A percentile compares a stretch with the other conserved stretches of the same genome.
phyloP scores from a whole-genome alignment of 2,329 filamentous ascomycete genomes.

The Trichophaea hybrida region DNA sequence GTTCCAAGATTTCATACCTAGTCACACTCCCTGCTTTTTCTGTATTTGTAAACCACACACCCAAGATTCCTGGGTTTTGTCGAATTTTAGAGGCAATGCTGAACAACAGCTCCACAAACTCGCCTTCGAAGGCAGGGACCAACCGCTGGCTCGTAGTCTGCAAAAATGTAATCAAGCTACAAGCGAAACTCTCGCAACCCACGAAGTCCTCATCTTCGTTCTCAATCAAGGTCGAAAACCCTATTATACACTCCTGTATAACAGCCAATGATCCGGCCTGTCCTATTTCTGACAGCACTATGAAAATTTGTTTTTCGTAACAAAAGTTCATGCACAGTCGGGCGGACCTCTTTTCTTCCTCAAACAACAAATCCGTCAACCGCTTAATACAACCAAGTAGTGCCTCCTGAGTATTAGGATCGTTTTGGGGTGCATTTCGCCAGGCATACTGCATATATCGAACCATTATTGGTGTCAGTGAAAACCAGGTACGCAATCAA shows the following conservation, averaged over 20 bases:
- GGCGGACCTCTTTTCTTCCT: slow-evolving; percentile 27
- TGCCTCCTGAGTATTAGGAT: slow-evolving; percentile 24
- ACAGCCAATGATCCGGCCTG: slow-evolving; percentile 72
- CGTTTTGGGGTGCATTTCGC: slow-evolving; percentile 26
- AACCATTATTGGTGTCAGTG: background rate
- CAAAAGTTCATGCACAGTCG: slow-evolving; percentile 74
- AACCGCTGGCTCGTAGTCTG: slow-evolving; percentile 63
- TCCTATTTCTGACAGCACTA: slow-evolving; percentile 77
- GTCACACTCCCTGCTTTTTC: slow-evolving; percentile 33
- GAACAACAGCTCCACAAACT: slow-evolving; percentile 85
- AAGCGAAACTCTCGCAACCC: slow-evolving; percentile 70
- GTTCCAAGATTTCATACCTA: slow-evolving; percentile 30
- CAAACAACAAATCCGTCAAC: slow-evolving; percentile 25
- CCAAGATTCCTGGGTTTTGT: slow-evolving; percentile 69
- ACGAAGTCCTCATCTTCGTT: slow-evolving; percentile 93
- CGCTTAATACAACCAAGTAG: slow-evolving; percentile 25
- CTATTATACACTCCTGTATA: slow-evolving; percentile 66
- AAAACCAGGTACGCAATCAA: background rate
- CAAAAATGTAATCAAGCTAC: slow-evolving; percentile 73
- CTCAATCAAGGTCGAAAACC: slow-evolving; percentile 87
- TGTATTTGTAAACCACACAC: slow-evolving; percentile 69
- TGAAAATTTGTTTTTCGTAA: slow-evolving; percentile 73
- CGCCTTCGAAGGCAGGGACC: slow-evolving; percentile 66
- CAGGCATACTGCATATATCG: slow-evolving; percentile 22
- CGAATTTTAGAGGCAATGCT: slow-evolving; percentile 94